Evolutionary conservation across 495 filamentous ascomycete species (phyloP).

Genomic region (Aspergillus funiculosus): DNA sequence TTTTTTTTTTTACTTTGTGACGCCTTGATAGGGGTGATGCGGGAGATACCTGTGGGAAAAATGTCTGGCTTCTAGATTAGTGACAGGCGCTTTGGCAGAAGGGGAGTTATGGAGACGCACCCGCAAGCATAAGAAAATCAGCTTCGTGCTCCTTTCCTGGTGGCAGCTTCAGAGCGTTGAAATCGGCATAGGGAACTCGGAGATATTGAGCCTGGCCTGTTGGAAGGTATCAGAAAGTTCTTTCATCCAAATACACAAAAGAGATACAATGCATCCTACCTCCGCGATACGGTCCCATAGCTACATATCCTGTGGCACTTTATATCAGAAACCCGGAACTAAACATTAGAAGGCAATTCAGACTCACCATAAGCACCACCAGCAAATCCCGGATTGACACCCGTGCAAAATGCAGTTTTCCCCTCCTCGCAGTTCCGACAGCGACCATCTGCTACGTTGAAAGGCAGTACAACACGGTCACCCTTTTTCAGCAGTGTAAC

Average conservation of each 20-base stretch:
- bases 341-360: neutral
- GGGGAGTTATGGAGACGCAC: slow-evolving; percentile 4
- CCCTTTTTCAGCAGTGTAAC: slow-evolving; percentile 48
- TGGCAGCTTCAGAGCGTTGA: slow-evolving; percentile 46
- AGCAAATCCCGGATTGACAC: slow-evolving; percentile 55
- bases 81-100: neutral
- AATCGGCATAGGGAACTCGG: slow-evolving; percentile 53
- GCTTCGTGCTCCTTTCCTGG: slow-evolving; percentile 40
- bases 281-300: slow-evolving; percentile 54
- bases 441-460: slow-evolving; percentile 54
- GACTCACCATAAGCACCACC: slow-evolving; percentile 50
- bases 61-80: slow-evolving; percentile 40
- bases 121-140: slow-evolving; percentile 44
- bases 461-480: slow-evolving; percentile 53
- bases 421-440: slow-evolving; percentile 56
- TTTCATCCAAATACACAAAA: neutral
- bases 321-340: too few relatives aligned
- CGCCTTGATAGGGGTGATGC: too few relatives aligned
- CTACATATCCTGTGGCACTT: slow-evolving; percentile 50
- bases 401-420: slow-evolving; percentile 51
- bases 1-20: neutral
- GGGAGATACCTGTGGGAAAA: slow-evolving; percentile 45
- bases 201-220: slow-evolving; percentile 48
- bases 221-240: neutral
- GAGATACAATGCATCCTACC: slow-evolving; percentile 16